phyloP scores from a whole-genome alignment of 2,329 filamentous ascomycete species.

The Scorias spongiosa region DNA sequence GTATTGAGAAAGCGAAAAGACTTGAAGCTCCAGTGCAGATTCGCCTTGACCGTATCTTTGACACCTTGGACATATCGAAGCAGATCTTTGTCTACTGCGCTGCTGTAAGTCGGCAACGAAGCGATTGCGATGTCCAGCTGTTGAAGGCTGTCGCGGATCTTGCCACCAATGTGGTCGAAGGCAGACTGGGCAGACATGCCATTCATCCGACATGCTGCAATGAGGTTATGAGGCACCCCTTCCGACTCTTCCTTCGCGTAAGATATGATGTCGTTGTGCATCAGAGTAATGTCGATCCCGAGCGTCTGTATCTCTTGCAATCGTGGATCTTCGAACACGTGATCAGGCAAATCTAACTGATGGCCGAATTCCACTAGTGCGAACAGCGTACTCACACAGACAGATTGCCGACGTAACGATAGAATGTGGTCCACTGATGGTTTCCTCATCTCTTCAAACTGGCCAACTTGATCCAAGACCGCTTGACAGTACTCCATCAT shows the following conservation, averaged over 20 bases:
- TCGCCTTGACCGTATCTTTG: too few species aligned
- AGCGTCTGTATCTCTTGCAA: neutral
- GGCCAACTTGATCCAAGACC: too few species aligned
- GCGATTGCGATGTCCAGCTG: too few species aligned
- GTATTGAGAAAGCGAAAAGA: too few species aligned
- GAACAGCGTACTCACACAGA: neutral
- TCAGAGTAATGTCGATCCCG: constrained; percentile 1
- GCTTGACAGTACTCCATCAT: too few species aligned
- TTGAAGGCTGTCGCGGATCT: too few species aligned
- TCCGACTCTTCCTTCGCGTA: constrained; percentile 1
- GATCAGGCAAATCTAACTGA: neutral
- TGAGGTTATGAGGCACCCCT: constrained; percentile 1
- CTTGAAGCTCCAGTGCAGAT: too few species aligned
- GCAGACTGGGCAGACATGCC: neutral
- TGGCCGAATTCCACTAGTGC: constrained; percentile 1
- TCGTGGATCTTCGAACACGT: neutral
- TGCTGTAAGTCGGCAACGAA: too few species aligned
- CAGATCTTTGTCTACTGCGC: too few species aligned
- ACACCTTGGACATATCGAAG: too few species aligned
- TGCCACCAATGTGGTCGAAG: too few species aligned
- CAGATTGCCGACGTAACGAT: neutral
- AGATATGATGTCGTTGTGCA: constrained; percentile 2
- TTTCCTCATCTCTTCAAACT: too few species aligned
- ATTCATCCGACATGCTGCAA: constrained; percentile 1
- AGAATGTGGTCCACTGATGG: neutral